These are phyloP conservation scores for Canna indica DNA, from an alignment of 176 grass and related monocot genomes.

Conservation along the genomic window DNA sequence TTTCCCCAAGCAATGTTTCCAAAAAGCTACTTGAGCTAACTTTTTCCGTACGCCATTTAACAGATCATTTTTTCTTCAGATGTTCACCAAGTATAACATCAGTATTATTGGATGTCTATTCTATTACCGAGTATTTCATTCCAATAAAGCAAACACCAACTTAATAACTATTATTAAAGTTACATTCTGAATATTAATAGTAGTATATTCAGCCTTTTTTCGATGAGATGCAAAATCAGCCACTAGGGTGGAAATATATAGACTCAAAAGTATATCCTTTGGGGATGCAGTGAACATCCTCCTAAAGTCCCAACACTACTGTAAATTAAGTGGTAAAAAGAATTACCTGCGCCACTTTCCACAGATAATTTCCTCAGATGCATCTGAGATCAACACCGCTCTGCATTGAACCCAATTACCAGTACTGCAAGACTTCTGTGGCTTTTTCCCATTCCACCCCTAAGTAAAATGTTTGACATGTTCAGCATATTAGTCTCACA, in stretches of 20 bases:
- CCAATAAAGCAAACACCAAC: no score
- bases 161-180: no score
- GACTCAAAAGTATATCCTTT: background rate
- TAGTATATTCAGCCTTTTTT: no score
- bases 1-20: no score
- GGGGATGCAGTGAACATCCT: background rate
- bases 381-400: conserved; percentile 26
- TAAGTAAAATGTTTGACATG: conserved; percentile 10
- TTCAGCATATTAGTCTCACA: conserved; percentile 17
- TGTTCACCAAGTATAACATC: no score
- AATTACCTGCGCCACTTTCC: conserved; percentile 75
- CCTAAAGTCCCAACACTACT: background rate
- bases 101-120: no score
- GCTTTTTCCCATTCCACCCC: conserved; percentile 11
- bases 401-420: conserved; percentile 66
- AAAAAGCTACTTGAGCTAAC: no score
- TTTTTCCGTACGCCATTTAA: no score
- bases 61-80: no score
- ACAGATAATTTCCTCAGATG: conserved; percentile 31
- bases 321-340: background rate
- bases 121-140: no score
- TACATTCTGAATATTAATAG: no score
- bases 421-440: conserved; percentile 25
- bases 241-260: background rate
- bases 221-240: no score